phyloP scores from a whole-genome alignment of 306 rosid species.

The Echinosophora koreensis region DNA sequence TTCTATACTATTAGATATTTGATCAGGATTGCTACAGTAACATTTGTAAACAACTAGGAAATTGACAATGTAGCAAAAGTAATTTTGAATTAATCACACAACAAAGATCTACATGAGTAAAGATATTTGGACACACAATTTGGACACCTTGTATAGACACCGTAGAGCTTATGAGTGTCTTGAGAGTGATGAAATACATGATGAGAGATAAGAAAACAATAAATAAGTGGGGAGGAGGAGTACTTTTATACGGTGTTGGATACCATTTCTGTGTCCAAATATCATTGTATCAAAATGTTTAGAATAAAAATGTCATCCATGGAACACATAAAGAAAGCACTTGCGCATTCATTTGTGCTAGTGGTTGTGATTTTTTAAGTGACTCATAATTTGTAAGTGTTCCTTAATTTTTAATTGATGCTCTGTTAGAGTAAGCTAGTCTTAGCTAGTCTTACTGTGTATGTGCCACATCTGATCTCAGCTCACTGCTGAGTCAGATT shows the following conservation, averaged over 20 bases:
- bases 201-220: too few species aligned
- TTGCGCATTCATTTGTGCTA: not conserved
- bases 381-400: not conserved
- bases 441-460: too few species aligned
- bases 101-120: not conserved
- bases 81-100: constrained; percentile 23
- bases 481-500: too few species aligned
- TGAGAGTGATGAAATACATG: too few species aligned
- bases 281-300: not conserved
- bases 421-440: too few species aligned
- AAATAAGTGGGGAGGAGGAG: too few species aligned
- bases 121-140: too few species aligned
- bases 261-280: too few species aligned
- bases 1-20: not conserved
- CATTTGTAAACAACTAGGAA: constrained; percentile 19
- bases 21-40: not conserved
- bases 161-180: too few species aligned
- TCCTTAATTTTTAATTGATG: not conserved
- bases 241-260: too few species aligned
- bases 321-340: not conserved
- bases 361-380: constrained; percentile 9
- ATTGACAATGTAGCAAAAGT: not conserved
- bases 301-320: constrained; percentile 18
- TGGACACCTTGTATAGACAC: too few species aligned
- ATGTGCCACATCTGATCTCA: too few species aligned